Conservation (phyloP, 139 green algal genomes). For the Microglena sp. region DNA sequence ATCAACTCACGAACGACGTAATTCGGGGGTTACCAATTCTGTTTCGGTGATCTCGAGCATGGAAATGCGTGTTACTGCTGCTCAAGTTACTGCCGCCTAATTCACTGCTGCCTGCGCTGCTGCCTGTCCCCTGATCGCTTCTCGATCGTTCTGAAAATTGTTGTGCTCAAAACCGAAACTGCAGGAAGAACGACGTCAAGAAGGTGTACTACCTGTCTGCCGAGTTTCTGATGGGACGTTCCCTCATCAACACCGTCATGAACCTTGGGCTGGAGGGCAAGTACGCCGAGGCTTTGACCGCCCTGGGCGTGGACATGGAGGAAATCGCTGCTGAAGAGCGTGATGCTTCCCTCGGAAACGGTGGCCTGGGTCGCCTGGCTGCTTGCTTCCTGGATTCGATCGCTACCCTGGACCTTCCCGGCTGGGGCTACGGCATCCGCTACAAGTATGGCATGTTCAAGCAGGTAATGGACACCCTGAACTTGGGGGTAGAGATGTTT, state of each 20-base stretch:
- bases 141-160: too few species aligned
- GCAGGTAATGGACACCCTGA: too few species aligned
- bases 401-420: constrained; percentile 90
- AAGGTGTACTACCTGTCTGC: constrained; percentile 93
- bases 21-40: too few species aligned
- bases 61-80: too few species aligned
- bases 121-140: too few species aligned
- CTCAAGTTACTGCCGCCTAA: too few species aligned
- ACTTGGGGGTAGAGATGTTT: too few species aligned
- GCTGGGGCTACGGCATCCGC: constrained; percentile 97
- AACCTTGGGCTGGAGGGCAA: constrained; percentile 80
- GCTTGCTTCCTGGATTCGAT: constrained; percentile 99
- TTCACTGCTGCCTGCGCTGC: too few species aligned
- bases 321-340: constrained; percentile 46
- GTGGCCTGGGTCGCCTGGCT: constrained; percentile 90
- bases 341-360: constrained; percentile 90
- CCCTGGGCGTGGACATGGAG: constrained; percentile 80
- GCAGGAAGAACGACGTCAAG: constrained; percentile 79
- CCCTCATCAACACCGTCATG: constrained; percentile 87
- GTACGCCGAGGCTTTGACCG: constrained; percentile 72
- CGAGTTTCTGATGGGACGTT: constrained; percentile 95
- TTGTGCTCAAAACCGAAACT: too few species aligned
- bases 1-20: too few species aligned
- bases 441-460: constrained; percentile 99
- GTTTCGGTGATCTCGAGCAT: too few species aligned